phyloP scores from a whole-genome alignment of 108 stramenopile species.

The Mediolabrus comicus region DNA sequence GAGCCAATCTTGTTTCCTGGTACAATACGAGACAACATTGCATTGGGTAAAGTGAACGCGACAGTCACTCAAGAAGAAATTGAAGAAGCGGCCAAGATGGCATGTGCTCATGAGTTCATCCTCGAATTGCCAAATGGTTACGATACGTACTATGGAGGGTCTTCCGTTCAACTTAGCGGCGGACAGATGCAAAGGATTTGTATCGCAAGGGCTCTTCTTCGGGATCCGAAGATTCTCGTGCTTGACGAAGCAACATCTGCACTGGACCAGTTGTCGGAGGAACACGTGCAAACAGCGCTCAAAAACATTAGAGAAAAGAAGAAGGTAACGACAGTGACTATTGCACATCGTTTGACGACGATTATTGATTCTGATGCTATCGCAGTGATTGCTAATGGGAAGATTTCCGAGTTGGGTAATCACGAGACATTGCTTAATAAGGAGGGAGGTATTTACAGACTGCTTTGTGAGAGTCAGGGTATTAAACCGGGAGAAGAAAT shows the following conservation, averaged over 20 bases:
- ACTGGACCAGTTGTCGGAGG: slow-evolving; percentile 81
- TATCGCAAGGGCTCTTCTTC: slow-evolving; percentile 84
- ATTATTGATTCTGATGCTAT: slow-evolving; percentile 92
- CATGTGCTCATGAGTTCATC: slow-evolving; percentile 93
- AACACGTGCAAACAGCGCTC: slow-evolving; percentile 84
- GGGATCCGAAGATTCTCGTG: slow-evolving; percentile 74
- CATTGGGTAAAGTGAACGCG: slow-evolving; percentile 74
- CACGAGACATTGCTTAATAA: slow-evolving; percentile 81
- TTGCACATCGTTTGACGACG: slow-evolving; percentile 95
- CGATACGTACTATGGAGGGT: slow-evolving; percentile 86
- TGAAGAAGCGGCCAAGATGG: slow-evolving; percentile 78
- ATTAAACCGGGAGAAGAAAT: slow-evolving; percentile 9
- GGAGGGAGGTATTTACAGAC: slow-evolving; percentile 40
- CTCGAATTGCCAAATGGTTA: slow-evolving; percentile 67
- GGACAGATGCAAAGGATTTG: slow-evolving; percentile 97
- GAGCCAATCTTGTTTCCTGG: slow-evolving; percentile 92
- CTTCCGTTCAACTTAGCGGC: slow-evolving; percentile 79
- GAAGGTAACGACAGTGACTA: slow-evolving; percentile 80
- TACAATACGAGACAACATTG: slow-evolving; percentile 88
- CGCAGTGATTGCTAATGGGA: slow-evolving; percentile 80
- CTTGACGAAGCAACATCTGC: slow-evolving; percentile 62
- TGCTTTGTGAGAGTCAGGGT: slow-evolving; percentile 30
- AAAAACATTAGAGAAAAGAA: slow-evolving; percentile 62
- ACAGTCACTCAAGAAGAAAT: slow-evolving; percentile 68
- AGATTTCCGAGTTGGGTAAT: slow-evolving; percentile 86